Evolutionary conservation across 2,329 filamentous ascomycete species (phyloP), one percentile per base, ranked within the genome.

Genomic region (Arthroderma sp.): DNA sequence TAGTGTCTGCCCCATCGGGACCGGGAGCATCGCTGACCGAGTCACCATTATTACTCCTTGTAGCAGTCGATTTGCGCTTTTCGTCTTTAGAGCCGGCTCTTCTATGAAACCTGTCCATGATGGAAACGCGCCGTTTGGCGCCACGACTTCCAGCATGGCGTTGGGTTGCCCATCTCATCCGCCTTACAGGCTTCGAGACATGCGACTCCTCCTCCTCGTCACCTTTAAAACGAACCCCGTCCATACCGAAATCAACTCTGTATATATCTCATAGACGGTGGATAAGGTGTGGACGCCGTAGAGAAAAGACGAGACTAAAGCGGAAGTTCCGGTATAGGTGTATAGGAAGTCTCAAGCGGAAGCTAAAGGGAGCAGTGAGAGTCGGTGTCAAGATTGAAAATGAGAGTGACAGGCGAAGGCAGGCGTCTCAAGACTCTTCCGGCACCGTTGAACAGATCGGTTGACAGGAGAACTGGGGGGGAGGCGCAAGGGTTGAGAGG

Each of bases 111-210:
- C 87, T 81, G 56, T 83, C 80, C 56, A 91, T 77, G 51, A 96
- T 80, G 38, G 85, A 91, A 47, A 81, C 69, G 51, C 91, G 80
- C 72, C 95, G 96, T 61, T 77, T 74, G 54, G 74, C 72, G 52
- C 83, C 86, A 60, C 80, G 84, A 59, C 80, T 76, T 56, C 84
- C 78, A 9, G 80, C 80, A 63, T 84, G 77, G 62, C 86, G 85
- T 58, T 88, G 85, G n/a, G 91, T 96, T 11, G 91, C 89, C 91
- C 91, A 96, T 78, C 91, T 76, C 64, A 91, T 80, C 59, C 88
- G 76, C 61, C 89, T 86, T 22, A 80, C 82, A 6, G 76, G 73
- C 50, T 73, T 75, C 37, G 75, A 74, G 48, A 73, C 66, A 54
- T 77, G 70, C 38, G 59, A 45, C 15, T 58, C 56, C 39, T 52